These are phyloP conservation scores for Chaetomiaceae sp. DNA, from an alignment of 2,329 filamentous ascomycete species.

Conservation along the genomic window DNA sequence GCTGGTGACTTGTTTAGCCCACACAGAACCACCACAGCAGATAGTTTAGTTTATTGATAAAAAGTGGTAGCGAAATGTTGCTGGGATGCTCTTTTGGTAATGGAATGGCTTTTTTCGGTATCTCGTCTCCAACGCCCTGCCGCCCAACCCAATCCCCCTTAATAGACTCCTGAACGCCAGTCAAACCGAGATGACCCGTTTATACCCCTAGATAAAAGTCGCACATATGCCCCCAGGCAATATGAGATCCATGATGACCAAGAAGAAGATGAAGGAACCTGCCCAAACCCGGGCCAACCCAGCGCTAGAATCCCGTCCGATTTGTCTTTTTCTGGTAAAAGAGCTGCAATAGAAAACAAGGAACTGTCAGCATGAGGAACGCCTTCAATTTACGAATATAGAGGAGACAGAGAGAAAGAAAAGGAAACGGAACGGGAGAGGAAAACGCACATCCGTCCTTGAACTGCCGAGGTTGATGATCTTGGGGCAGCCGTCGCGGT, in stretches of 20 bases:
- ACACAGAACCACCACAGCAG: not conserved
- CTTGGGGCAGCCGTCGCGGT: conserved; percentile 95
- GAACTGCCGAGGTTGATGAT: conserved; percentile 97
- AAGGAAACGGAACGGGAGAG: not conserved
- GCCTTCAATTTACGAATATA: not conserved
- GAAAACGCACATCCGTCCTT: conserved; percentile 72
- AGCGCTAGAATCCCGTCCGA: conserved; percentile 47
- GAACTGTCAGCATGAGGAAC: conserved; percentile 28
- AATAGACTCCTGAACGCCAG: conserved; percentile 10
- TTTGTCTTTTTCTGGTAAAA: conserved; percentile 66
- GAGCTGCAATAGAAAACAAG: conserved; percentile 40
- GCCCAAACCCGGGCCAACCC: conserved; percentile 47
- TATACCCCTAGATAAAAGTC: not conserved
- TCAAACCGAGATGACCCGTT: not conserved
- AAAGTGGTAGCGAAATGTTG: not conserved
- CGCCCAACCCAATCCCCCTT: too few species aligned
- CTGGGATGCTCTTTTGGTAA: not conserved
- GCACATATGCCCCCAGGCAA: not conserved
- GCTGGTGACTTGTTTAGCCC: conserved; percentile 1
- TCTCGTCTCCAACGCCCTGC: conserved; percentile 1
- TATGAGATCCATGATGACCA: not conserved
- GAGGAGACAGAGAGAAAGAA: not conserved
- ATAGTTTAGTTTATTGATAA: not conserved
- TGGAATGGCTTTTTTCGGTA: not conserved
- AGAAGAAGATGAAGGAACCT: not conserved